A percentile compares a stretch with the other conserved stretches of the same genome.
These are phyloP conservation scores for Coemansia sp. DNA, from an alignment of 192 early-diverging fungal species.

Conservation along the genomic window DNA sequence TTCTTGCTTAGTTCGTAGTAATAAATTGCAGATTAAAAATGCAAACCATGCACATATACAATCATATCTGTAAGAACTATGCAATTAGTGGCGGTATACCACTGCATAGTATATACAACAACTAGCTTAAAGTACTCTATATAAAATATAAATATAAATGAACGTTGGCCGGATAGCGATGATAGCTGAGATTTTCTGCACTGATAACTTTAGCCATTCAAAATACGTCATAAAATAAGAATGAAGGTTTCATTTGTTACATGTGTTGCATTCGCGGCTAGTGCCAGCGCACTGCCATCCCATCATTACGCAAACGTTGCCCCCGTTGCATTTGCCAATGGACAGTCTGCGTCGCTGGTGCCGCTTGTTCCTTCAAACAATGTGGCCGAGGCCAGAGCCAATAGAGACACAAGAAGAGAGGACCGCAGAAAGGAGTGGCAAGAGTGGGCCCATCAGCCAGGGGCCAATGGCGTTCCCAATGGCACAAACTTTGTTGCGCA, in stretches of 20 bases:
- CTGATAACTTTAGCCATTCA: background rate
- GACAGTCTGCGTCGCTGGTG: background rate
- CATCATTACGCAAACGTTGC: constrained; percentile 19
- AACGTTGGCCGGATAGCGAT: no score
- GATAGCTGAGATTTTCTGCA: background rate
- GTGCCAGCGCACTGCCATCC: constrained; percentile 29
- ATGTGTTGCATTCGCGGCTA: constrained; percentile 15
- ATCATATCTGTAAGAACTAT: background rate
- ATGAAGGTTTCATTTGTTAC: constrained; percentile 29
- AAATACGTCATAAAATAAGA: background rate
- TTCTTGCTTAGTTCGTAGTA: background rate
- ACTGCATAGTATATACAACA: background rate
- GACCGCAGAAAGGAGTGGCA: constrained; percentile 49
- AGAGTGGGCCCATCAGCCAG: constrained; percentile 42
- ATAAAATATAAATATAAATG: background rate
- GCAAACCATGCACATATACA: background rate
- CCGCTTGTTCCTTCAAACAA: constrained; percentile 4
- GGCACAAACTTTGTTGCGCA: constrained; percentile 45
- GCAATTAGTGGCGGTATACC: background rate
- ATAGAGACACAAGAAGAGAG: constrained; percentile 40
- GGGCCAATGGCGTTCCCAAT: constrained; percentile 39
- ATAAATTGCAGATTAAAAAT: background rate
- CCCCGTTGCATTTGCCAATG: constrained; percentile 23
- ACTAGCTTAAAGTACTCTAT: background rate
- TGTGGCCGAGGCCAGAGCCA: constrained; percentile 13